These are phyloP conservation scores for Ophiostoma sp. DNA, from an alignment of 2,329 filamentous ascomycete genomes.

Conservation along the genomic window DNA sequence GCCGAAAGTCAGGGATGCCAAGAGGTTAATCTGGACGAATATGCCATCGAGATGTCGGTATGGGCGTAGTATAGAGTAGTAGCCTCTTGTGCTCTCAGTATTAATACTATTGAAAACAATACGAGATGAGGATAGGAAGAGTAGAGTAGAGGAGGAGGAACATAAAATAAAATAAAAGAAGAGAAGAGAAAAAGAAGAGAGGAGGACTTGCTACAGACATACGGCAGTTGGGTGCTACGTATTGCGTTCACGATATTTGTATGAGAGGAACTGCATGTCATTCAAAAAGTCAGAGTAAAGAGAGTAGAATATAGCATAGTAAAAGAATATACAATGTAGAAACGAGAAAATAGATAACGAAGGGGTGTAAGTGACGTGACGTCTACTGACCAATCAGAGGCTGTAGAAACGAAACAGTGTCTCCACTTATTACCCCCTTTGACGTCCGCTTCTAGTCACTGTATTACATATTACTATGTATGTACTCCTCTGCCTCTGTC, in stretches of 20 bases:
- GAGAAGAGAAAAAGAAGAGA: neutral
- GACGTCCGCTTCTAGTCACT: too few species aligned
- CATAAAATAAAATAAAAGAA: neutral
- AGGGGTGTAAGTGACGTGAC: constrained; percentile 18
- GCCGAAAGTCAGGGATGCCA: constrained; percentile 17
- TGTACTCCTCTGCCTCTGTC: too few species aligned
- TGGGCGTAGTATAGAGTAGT: too few species aligned
- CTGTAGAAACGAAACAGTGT: constrained; percentile 19
- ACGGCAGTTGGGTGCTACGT: neutral
- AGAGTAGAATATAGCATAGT: neutral
- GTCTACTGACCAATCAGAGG: constrained; percentile 21
- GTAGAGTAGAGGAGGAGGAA: neutral
- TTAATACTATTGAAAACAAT: too few species aligned
- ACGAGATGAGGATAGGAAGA: neutral
- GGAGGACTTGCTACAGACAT: neutral
- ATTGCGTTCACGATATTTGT: too few species aligned
- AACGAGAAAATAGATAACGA: neutral
- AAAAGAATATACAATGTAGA: neutral
- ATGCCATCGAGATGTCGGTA: neutral
- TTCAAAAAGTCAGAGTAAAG: too few species aligned
- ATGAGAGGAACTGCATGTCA: too few species aligned
- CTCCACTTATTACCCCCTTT: neutral
- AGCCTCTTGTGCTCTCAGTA: too few species aligned
- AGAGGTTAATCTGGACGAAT: neutral
- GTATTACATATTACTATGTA: neutral